Conservation (phyloP, 164 flowering plant species). For the Saururus chinensis region DNA sequence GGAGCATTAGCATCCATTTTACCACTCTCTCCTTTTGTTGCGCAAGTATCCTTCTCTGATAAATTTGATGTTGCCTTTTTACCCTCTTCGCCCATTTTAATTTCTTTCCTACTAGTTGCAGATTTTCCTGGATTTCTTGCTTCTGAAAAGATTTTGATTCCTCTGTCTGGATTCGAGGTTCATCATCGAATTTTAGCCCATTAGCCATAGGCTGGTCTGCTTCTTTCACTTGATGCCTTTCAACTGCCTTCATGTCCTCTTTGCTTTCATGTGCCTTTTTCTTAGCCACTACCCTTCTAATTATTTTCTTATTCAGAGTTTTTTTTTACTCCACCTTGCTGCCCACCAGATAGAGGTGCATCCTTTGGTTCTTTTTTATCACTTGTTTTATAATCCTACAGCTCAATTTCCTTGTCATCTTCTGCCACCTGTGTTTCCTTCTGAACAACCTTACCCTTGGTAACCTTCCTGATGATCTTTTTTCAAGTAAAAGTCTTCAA, state of each 20-base stretch:
- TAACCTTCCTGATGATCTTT: slow-evolving; percentile 34
- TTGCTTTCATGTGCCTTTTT: not conserved
- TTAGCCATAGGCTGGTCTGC: not conserved
- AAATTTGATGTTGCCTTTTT: too few relatives aligned
- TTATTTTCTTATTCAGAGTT: slow-evolving; percentile 50
- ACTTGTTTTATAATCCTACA: too few relatives aligned
- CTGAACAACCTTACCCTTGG: slow-evolving; percentile 13
- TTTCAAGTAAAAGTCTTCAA: slow-evolving; percentile 18
- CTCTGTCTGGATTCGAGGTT: slow-evolving; percentile 10
- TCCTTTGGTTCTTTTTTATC: slow-evolving; percentile 20
- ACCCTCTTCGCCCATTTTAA: slow-evolving; percentile 12
- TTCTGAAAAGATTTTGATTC: slow-evolving; percentile 14
- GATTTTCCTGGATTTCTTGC: slow-evolving; percentile 10
- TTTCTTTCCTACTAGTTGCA: slow-evolving; percentile 17
- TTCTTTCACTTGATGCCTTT: slow-evolving; percentile 33
- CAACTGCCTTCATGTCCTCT: slow-evolving; percentile 20
- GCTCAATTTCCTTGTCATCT: slow-evolving; percentile 20
- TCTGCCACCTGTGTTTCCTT: slow-evolving; percentile 8
- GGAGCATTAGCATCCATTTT: slow-evolving; percentile 15
- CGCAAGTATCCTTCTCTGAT: too few relatives aligned
- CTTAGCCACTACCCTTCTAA: slow-evolving; percentile 23
- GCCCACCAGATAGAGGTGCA: slow-evolving; percentile 20
- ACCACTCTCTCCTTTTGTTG: slow-evolving; percentile 18
- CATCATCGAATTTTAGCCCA: too few relatives aligned
- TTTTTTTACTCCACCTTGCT: slow-evolving; percentile 27